Base-by-base conservation (phyloP, 768 basidiomycete species). In the Melanogaster broomeanus region DNA sequence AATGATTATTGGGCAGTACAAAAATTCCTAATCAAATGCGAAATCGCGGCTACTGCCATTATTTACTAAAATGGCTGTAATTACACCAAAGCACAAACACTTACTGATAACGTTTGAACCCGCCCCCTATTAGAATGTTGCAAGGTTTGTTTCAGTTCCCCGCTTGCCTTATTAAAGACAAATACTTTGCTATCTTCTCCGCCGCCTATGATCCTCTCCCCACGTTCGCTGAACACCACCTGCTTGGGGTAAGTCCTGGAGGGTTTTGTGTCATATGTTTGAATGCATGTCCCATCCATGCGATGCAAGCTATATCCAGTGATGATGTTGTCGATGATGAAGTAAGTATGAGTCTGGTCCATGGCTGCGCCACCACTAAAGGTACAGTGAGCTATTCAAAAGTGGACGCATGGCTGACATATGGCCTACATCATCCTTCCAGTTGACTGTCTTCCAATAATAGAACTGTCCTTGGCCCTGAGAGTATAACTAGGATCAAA, bases 191-290 rank as follows among this genome's bases (percentile, higher is more conserved):
- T 28, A 18, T 49, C 43, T 8, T 49, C 43, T 7, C 46, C 34
- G 13, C 48, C 53, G 21, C 53, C 48, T 4, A 49, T 24, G 1
- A 54, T 19, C n/a, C 25, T 13, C 21, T 21, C 34, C n/a, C 31
- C 48, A 12, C 45, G n/a, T n/a, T 44, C 42, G 2, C 7, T 22
- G 24, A 49, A 54, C 2, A 13, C 24, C 7, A 54, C 53, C 39
- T 54, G 53, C 33, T 54, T 54, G 15, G 42, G 53, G 44, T 54
- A 54, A 12, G 48, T 40, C 10, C 40, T 49, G 5, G 10, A 7
- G 24, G 48, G 39, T 33, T 45, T 49, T 16, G 37, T 49, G 12
- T 53, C 34, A 15, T 53, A 53, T 5, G 27, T 49, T 37, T 15
- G 24, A 18, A 53, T 7, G 21, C 52, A 53, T 4, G 24, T 41